Percentiles rank a stretch among this genome's conserved stretches.
Conservation (phyloP, 805 yeast genomes). For the Dipodascus albidus region DNA sequence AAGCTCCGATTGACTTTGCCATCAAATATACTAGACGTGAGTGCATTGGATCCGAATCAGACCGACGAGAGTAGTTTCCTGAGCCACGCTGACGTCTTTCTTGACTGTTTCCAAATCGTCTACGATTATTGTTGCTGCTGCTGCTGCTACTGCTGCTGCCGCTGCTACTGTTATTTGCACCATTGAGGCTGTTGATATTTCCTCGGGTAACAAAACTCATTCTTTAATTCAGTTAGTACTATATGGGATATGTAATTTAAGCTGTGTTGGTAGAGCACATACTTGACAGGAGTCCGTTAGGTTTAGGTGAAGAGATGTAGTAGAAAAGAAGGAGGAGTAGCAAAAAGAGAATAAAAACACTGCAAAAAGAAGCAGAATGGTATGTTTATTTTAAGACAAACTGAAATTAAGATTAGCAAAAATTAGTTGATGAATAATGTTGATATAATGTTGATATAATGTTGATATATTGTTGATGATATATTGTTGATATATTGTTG, state of each 20-base stretch:
- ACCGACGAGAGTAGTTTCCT: not conserved
- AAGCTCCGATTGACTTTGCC: constrained; percentile 48
- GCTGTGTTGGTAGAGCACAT: not conserved
- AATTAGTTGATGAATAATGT: too few relatives aligned
- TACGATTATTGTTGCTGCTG: not conserved
- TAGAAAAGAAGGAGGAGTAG: not conserved
- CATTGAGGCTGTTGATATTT: not conserved
- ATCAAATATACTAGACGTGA: constrained; percentile 47
- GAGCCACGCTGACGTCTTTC: not conserved
- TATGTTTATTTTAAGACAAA: not conserved
- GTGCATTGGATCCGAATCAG: constrained; percentile 27
- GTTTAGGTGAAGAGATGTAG: not conserved
- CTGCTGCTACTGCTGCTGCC: not conserved
- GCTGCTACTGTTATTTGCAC: not conserved
- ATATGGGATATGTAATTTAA: not conserved
- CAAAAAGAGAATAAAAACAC: not conserved
- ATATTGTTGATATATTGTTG: too few relatives aligned
- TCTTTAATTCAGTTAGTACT: not conserved
- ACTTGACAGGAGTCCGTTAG: not conserved
- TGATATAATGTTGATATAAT: too few relatives aligned
- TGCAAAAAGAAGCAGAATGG: not conserved
- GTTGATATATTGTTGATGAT: too few relatives aligned
- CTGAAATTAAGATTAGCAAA: not conserved
- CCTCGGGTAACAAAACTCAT: constrained; percentile 2
- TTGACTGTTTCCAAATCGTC: not conserved